Evolutionary conservation across 2,329 filamentous ascomycete genomes (phyloP).

Genomic region (Penicillium sp.): DNA sequence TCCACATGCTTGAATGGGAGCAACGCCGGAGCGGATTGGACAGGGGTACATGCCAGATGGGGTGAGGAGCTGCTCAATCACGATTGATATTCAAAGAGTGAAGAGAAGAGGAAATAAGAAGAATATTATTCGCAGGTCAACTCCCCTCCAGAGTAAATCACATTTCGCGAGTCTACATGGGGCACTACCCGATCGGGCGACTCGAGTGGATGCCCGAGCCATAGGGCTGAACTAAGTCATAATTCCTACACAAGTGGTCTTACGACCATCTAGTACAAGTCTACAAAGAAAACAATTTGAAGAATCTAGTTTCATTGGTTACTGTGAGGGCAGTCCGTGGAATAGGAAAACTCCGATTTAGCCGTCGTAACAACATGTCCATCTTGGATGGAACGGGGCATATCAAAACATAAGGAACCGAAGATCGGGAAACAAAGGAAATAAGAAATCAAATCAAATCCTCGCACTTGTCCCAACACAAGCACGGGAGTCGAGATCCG

Average conservation of each 20-base stretch:
- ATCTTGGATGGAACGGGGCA: conserved; percentile 4
- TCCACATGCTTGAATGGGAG: neutral
- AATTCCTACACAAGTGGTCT: too few species aligned
- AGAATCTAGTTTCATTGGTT: conserved; percentile 24
- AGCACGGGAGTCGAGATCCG: conserved; percentile 20
- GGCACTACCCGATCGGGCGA: too few species aligned
- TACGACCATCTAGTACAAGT: too few species aligned
- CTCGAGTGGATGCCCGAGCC: too few species aligned
- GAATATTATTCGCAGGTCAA: too few species aligned
- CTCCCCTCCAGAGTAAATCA: too few species aligned
- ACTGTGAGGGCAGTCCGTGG: conserved; percentile 16
- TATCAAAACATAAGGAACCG: conserved; percentile 6
- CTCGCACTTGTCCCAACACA: conserved; percentile 27
- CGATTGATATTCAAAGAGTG: too few species aligned
- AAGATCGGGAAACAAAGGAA: conserved; percentile 6
- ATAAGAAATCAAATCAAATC: conserved; percentile 13
- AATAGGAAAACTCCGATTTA: conserved; percentile 19
- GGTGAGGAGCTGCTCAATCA: too few species aligned
- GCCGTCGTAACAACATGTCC: conserved; percentile 17
- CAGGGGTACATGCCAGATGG: neutral
- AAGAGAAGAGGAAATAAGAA: too few species aligned
- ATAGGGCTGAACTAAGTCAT: too few species aligned
- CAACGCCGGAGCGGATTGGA: neutral
- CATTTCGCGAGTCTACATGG: too few species aligned
- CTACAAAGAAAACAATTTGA: conserved; percentile 3